Evolutionary conservation across 148 eudicot genomes (phyloP).

Genomic region (Rhododendron williamsianum): DNA sequence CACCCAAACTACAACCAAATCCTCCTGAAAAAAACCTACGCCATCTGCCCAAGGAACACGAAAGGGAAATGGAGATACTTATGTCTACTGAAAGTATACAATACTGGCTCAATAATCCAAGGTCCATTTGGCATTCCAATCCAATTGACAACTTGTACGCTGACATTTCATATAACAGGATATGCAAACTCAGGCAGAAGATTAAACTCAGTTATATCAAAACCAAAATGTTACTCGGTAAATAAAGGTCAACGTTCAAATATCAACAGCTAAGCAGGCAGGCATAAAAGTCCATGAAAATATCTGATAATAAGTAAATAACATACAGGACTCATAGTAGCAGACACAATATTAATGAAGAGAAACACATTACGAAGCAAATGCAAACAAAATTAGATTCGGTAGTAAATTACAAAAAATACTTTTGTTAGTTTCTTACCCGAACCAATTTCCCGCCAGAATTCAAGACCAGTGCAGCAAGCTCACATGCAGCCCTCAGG

Average conservation of each 20-base stretch:
- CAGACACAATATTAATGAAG: background rate
- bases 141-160: no score
- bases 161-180: background rate
- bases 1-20: background rate
- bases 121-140: background rate
- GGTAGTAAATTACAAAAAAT: background rate
- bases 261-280: background rate
- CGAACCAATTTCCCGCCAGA: constrained; percentile 83
- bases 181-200: background rate
- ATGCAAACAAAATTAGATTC: background rate
- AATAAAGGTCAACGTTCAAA: background rate
- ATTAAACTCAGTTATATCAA: background rate
- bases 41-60: background rate
- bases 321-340: background rate
- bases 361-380: background rate
- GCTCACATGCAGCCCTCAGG: constrained; percentile 88
- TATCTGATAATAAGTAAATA: background rate
- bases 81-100: background rate
- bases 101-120: background rate
- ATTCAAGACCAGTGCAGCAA: constrained; percentile 90
- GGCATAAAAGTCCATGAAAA: background rate
- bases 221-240: background rate
- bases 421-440: constrained; percentile 42
- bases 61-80: background rate
- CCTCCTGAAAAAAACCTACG: background rate